Base-by-base conservation (phyloP, 352 stramenopile genomes). In the Pythium monospermum region DNA sequence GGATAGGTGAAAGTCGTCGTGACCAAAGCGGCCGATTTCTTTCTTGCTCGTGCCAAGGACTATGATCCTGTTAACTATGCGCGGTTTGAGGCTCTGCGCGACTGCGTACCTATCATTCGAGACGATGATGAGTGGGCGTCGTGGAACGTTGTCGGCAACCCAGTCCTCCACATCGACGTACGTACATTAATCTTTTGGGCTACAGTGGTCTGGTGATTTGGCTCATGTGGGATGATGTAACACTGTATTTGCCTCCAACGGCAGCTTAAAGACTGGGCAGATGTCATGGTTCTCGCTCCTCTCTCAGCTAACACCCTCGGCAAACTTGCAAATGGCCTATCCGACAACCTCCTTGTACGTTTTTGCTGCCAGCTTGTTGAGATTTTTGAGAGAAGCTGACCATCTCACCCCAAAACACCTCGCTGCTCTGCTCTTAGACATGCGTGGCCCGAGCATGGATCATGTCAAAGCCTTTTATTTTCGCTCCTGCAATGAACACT, bases 401-500 rank as follows among this genome's bases (percentile, higher is more conserved):
- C 37, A 11, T 42, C 2, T 28, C 7, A 12, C 12, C 16, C 0
- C 28, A 30, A 26, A 3, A 19, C 21, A 19, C 16, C 36, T 46
- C 3, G 13, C 23, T n/a, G 27, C 27, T 50, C 15, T 46, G 35
- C 16, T 15, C 15, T 30, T 49, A 94, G 83, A 97, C 90, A 2
- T 97, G 88, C 57, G 72, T 97, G 13, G 73, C 86, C 2, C 80
- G 96, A 2, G 95, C 96, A 28, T 99, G 96, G 96, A 91, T 94
- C 55, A 82, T 81, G 57, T 71, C 63, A 31, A 98, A 98, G 58
- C 93, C 95, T 6, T 72, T 98, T 19, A 52, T 98, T 12, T 83
- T 96, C 21, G 91, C 92, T 19, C 96, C 96, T 5, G 95, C 96
- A 11, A 99, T 99, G 96, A 99, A 98, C 67, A 98, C 95, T 13